Evolutionary conservation across 2,329 filamentous ascomycete genomes (phyloP).

Genomic region (Plenodomus tracheiphilus): DNA sequence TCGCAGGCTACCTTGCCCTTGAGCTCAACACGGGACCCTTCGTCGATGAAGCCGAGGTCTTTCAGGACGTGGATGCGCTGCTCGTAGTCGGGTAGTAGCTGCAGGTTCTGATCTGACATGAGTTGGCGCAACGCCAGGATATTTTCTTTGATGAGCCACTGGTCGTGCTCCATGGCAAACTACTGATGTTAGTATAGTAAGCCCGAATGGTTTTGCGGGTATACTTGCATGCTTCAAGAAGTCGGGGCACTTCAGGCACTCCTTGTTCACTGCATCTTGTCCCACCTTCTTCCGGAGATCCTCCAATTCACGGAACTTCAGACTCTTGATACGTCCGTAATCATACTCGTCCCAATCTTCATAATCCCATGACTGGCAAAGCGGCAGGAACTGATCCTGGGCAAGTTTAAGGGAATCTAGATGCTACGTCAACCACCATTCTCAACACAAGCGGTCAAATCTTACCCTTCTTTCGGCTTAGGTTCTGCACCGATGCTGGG

Average conservation of each 20-base stretch:
- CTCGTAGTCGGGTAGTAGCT: conserved; percentile 93
- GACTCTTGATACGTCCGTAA: conserved; percentile 77
- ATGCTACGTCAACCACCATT: conserved; percentile 6
- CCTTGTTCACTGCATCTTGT: conserved; percentile 63
- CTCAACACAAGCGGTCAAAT: conserved; percentile 30
- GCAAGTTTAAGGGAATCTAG: conserved; percentile 60
- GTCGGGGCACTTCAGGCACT: conserved; percentile 70
- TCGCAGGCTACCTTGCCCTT: conserved; percentile 99
- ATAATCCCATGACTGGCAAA: conserved; percentile 75
- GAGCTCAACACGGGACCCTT: conserved; percentile 82
- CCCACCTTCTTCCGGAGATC: conserved; percentile 70
- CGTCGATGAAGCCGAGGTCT: conserved; percentile 90
- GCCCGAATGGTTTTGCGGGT: neutral
- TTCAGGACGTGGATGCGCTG: conserved; percentile 90
- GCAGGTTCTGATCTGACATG: conserved; percentile 94
- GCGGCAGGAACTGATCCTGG: conserved; percentile 67
- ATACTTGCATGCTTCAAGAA: conserved; percentile 86
- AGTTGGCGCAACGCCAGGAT: conserved; percentile 84
- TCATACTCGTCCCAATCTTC: conserved; percentile 83
- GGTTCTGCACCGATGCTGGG: conserved; percentile 46
- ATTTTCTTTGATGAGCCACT: conserved; percentile 94
- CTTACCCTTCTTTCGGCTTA: conserved; percentile 56
- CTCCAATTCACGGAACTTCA: conserved; percentile 78
- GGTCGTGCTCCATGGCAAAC: conserved; percentile 95
- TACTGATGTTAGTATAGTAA: conserved; percentile 41